Conservation (phyloP, 2,329 filamentous ascomycete species). For the Gnomoniopsis sp. region DNA sequence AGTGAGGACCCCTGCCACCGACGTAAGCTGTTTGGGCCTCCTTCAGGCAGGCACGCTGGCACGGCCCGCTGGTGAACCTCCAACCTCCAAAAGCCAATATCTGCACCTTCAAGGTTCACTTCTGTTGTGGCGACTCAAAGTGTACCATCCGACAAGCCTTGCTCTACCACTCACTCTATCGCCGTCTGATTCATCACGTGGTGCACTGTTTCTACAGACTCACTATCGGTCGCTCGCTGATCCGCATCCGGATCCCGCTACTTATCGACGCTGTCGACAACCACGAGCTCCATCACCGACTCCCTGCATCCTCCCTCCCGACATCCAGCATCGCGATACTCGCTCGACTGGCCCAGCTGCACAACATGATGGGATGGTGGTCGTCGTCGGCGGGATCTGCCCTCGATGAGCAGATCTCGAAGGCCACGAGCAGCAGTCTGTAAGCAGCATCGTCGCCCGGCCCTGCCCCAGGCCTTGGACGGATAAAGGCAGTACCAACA, state of each 20-base stretch:
- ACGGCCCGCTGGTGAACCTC: not conserved
- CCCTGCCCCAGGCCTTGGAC: not conserved
- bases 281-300: not conserved
- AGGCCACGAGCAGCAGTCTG: slow-evolving; percentile 91
- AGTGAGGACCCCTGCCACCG: slow-evolving; percentile 7
- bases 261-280: not conserved
- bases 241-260: not conserved
- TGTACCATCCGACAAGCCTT: not conserved
- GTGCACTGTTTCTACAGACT: too few relatives aligned
- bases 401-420: slow-evolving; percentile 95
- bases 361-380: slow-evolving; percentile 86
- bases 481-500: not conserved
- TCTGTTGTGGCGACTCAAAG: not conserved
- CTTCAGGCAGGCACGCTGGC: not conserved
- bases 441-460: slow-evolving; percentile 40
- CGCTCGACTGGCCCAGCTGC: not conserved
- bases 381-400: slow-evolving; percentile 86
- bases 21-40: slow-evolving; percentile 8
- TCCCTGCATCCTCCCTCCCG: not conserved
- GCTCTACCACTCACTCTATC: not conserved
- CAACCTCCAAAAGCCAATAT: not conserved
- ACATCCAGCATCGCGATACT: not conserved
- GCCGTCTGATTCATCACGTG: too few relatives aligned
- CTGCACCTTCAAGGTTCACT: not conserved
- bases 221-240: not conserved